Percentiles rank a stretch among this genome's conserved stretches.
Evolutionary conservation across 768 basidiomycete species (phyloP).

Genomic region (Dioszegia crocea): DNA sequence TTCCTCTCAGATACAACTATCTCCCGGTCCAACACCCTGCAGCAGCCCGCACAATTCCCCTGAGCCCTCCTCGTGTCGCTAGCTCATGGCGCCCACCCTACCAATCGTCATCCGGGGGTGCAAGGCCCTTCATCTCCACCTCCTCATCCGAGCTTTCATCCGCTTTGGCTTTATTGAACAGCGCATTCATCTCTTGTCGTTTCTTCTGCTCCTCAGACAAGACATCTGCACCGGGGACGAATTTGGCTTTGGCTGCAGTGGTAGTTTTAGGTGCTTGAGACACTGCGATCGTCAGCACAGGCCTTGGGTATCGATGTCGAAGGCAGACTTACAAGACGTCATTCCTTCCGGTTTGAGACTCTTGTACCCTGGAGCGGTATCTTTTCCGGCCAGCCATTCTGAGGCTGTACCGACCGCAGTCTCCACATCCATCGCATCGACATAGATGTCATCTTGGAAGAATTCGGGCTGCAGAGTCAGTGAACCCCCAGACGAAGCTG

Average conservation of each 20-base stretch:
- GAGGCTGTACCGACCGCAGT: slow-evolving; percentile 13
- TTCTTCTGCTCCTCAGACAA: slow-evolving; percentile 48
- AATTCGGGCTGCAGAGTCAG: slow-evolving; percentile 32
- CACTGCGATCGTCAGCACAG: slow-evolving; percentile 25
- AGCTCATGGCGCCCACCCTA: too few relatives aligned
- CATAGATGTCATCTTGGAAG: slow-evolving; percentile 52
- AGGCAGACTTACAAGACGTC: slow-evolving; percentile 38
- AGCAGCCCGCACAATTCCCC: too few relatives aligned
- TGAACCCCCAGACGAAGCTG: background rate
- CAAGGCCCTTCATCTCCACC: slow-evolving; percentile 18
- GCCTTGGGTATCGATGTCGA: background rate
- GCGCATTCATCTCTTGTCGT: slow-evolving; percentile 43
- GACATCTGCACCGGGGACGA: slow-evolving; percentile 32
- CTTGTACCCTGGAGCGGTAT: slow-evolving; percentile 14
- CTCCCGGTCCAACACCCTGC: too few relatives aligned
- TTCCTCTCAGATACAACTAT: too few relatives aligned
- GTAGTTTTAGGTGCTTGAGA: slow-evolving; percentile 48
- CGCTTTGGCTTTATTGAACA: slow-evolving; percentile 49
- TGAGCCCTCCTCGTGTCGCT: too few relatives aligned
- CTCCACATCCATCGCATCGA: slow-evolving; percentile 40
- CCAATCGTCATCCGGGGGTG: slow-evolving; percentile 47
- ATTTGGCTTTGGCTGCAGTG: slow-evolving; percentile 30
- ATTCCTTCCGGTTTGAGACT: slow-evolving; percentile 45
- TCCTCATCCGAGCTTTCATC: slow-evolving; percentile 46
- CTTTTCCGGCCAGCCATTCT: slow-evolving; percentile 42